Conservation (phyloP, 441 rosid genomes). For the Iberis amara region DNA sequence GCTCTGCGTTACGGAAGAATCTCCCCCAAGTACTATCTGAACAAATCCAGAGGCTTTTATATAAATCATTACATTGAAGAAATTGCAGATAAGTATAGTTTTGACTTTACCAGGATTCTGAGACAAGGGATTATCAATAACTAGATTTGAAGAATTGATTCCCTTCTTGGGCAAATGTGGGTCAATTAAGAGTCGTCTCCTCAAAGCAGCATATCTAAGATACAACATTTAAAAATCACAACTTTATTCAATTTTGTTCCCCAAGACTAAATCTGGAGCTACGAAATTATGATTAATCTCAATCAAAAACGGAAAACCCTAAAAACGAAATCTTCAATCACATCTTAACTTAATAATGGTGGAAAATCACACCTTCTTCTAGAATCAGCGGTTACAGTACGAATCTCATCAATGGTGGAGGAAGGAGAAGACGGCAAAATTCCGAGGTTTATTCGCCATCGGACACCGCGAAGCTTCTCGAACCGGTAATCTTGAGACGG, state of each 20-base stretch:
- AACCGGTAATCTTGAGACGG: slow-evolving; percentile 36
- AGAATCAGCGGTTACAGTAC: slow-evolving; percentile 62
- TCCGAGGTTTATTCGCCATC: slow-evolving; percentile 86
- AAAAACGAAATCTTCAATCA: not conserved
- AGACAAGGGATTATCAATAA: slow-evolving; percentile 81
- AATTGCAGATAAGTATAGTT: not conserved
- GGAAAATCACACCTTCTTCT: slow-evolving; percentile 57
- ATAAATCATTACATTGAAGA: not conserved
- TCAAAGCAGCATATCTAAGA: slow-evolving; percentile 66
- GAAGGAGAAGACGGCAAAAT: slow-evolving; percentile 57
- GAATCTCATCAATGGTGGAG: slow-evolving; percentile 50
- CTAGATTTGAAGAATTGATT: slow-evolving; percentile 54
- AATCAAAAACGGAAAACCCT: not conserved
- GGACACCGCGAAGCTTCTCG: slow-evolving; percentile 62
- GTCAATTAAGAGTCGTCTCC: slow-evolving; percentile 74
- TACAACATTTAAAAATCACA: slow-evolving; percentile 3
- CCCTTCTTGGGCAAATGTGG: slow-evolving; percentile 64
- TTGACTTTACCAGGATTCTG: slow-evolving; percentile 68
- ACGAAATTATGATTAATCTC: too few species aligned
- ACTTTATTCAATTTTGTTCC: not conserved
- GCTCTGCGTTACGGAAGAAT: slow-evolving; percentile 83
- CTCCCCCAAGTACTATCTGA: slow-evolving; percentile 92
- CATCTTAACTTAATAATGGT: not conserved
- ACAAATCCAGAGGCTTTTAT: slow-evolving; percentile 24
- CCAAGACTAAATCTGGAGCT: too few species aligned